phyloP scores from a whole-genome alignment of 805 yeast genomes.

The Debaryomyces maramus region DNA sequence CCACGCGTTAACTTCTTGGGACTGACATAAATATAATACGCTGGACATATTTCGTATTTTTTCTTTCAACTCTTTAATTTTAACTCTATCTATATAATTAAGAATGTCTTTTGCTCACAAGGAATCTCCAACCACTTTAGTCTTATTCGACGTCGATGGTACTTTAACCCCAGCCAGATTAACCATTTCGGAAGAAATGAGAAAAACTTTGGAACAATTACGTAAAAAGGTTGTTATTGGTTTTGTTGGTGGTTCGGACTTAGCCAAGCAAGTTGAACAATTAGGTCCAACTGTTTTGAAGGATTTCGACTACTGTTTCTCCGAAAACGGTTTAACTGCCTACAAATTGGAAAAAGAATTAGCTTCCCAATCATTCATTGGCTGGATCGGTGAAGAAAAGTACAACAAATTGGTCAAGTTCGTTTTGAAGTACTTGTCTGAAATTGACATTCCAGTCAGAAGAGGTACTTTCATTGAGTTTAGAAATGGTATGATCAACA shows the following conservation, averaged over 20 bases:
- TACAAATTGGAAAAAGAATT: conserved; percentile 86
- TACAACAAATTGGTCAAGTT: conserved; percentile 87
- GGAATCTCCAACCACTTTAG: conserved; percentile 83
- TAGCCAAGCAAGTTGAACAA: conserved; percentile 93
- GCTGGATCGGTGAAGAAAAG: conserved; percentile 93
- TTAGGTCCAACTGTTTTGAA: conserved; percentile 74
- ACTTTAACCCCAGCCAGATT: conserved; percentile 97
- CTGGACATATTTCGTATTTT: conserved; percentile 1
- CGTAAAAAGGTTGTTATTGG: conserved; percentile 94
- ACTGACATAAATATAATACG: neutral
- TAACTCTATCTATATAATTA: neutral
- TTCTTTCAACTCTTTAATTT: conserved; percentile 4
- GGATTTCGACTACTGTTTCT: conserved; percentile 92
- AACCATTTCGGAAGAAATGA: conserved; percentile 74
- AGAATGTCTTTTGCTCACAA: conserved; percentile 65
- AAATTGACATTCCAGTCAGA: conserved; percentile 89
- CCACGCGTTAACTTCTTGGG: neutral
- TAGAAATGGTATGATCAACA: conserved; percentile 99
- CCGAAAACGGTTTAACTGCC: conserved; percentile 98
- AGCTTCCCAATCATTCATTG: conserved; percentile 90
- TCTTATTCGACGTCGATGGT: conserved; percentile 97
- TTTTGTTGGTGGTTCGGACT: conserved; percentile 96
- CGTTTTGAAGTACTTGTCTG: conserved; percentile 79
- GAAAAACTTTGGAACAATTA: conserved; percentile 63
- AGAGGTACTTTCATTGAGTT: conserved; percentile 98